phyloP scores from a whole-genome alignment of 2,329 filamentous ascomycete species.

The Beauveria varroae region DNA sequence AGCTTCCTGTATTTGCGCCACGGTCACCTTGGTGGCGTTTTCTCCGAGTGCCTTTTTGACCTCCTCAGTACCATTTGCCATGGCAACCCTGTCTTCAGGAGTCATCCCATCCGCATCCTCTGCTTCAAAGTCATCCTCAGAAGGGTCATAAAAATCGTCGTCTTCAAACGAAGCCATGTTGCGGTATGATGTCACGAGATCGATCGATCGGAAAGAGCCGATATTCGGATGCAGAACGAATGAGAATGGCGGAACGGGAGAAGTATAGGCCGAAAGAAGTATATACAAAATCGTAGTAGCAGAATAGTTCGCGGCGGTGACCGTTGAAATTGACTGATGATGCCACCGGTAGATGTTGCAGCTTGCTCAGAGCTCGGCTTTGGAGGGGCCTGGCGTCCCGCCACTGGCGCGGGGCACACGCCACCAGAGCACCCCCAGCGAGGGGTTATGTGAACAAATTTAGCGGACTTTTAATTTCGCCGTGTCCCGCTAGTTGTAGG shows the following conservation, averaged over 20 bases:
- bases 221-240: background rate
- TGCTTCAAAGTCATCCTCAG: slow-evolving; percentile 34
- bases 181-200: slow-evolving; percentile 3
- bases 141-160: slow-evolving; percentile 13
- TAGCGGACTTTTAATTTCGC: slow-evolving; percentile 13
- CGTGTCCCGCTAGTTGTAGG: slow-evolving; percentile 5
- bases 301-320: background rate
- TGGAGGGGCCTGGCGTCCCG: slow-evolving; percentile 3
- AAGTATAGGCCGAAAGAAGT: background rate
- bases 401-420: slow-evolving; percentile 10
- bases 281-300: background rate
- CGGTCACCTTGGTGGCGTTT: slow-evolving; percentile 48
- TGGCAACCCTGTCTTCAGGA: slow-evolving; percentile 38
- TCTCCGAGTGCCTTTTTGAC: slow-evolving; percentile 60
- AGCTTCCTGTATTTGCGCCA: slow-evolving; percentile 72
- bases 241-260: background rate
- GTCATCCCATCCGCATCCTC: slow-evolving; percentile 40
- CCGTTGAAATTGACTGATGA: background rate
- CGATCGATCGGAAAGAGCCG: background rate
- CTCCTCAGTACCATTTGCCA: slow-evolving; percentile 58
- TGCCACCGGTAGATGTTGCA: background rate
- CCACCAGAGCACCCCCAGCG: background rate
- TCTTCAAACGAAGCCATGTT: slow-evolving; percentile 9
- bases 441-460: slow-evolving; percentile 4
- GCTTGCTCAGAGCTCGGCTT: background rate